phyloP scores from a whole-genome alignment of 2,329 filamentous ascomycete genomes.

The Talaromyces sp. region DNA sequence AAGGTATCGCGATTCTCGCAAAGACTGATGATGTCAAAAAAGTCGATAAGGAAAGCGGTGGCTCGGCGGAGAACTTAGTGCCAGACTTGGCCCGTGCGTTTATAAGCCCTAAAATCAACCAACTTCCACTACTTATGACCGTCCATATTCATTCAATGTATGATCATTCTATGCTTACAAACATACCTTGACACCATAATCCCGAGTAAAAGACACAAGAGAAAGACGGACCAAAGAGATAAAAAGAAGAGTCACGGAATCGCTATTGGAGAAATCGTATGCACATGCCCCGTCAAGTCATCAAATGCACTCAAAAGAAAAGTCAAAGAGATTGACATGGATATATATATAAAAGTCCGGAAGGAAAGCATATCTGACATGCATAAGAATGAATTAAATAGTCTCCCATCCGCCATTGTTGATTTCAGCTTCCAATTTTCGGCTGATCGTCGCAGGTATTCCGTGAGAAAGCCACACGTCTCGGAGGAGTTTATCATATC shows the following conservation, averaged over 20 bases:
- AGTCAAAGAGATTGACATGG: background rate
- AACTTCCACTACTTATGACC: background rate
- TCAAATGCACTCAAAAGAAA: background rate
- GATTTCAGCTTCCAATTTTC: conserved; percentile 89
- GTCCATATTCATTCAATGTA: background rate
- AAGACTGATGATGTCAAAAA: conserved; percentile 12
- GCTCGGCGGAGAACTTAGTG: background rate
- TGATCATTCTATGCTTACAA: background rate
- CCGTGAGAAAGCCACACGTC: conserved; percentile 83
- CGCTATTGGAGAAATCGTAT: conserved; percentile 5
- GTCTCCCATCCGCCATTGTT: conserved; percentile 98
- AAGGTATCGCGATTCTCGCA: background rate
- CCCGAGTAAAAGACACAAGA: background rate
- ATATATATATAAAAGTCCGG: background rate
- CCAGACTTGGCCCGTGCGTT: background rate
- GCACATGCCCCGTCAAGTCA: conserved; percentile 9
- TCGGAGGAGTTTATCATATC: conserved; percentile 84
- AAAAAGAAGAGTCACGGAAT: background rate
- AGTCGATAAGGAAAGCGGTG: background rate
- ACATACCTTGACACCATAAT: background rate
- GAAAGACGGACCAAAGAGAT: background rate
- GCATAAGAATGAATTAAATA: conserved; percentile 29
- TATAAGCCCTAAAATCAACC: background rate
- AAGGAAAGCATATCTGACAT: background rate
- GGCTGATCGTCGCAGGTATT: conserved; percentile 81